A percentile compares a stretch with the other conserved stretches of the same genome.
Evolutionary conservation across 2,329 filamentous ascomycete species (phyloP).

Genomic region (Ophiostoma sp.): DNA sequence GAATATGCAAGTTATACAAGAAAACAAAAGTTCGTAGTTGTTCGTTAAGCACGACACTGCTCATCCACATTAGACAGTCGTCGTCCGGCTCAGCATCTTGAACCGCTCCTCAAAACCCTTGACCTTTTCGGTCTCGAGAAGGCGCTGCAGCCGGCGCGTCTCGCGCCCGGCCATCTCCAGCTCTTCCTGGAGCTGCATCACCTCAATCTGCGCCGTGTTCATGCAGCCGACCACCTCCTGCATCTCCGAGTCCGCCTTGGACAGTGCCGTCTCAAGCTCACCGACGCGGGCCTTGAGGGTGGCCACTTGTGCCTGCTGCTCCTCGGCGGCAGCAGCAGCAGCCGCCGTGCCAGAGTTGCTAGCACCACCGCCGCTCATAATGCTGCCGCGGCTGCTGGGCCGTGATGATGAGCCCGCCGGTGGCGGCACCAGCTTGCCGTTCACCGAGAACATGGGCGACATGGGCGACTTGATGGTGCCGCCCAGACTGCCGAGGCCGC

Average conservation of each 20-base stretch:
- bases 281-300: conserved; percentile 74
- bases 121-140: conserved; percentile 65
- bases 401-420: conserved; percentile 20
- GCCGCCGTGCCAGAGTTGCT: background rate
- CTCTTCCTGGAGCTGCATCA: conserved; percentile 73
- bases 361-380: conserved; percentile 42
- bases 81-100: conserved; percentile 34
- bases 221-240: conserved; percentile 79
- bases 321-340: conserved; percentile 31
- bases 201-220: conserved; percentile 81
- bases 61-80: background rate
- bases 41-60: background rate
- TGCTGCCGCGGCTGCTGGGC: conserved; percentile 43
- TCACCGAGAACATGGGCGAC: conserved; percentile 59
- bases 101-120: conserved; percentile 50
- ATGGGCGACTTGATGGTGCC: conserved; percentile 55
- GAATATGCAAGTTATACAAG: conserved; percentile 4
- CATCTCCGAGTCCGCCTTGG: conserved; percentile 77
- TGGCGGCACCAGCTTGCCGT: conserved; percentile 33
- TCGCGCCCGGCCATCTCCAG: conserved; percentile 72
- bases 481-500: background rate
- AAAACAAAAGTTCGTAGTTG: background rate
- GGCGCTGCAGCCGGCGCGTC: conserved; percentile 67
- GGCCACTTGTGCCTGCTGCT: conserved; percentile 72
- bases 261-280: conserved; percentile 80